Percentiles rank a stretch among this genome's conserved stretches.
Conservation (phyloP, 768 basidiomycete species). For the Mycena leptocephala region DNA sequence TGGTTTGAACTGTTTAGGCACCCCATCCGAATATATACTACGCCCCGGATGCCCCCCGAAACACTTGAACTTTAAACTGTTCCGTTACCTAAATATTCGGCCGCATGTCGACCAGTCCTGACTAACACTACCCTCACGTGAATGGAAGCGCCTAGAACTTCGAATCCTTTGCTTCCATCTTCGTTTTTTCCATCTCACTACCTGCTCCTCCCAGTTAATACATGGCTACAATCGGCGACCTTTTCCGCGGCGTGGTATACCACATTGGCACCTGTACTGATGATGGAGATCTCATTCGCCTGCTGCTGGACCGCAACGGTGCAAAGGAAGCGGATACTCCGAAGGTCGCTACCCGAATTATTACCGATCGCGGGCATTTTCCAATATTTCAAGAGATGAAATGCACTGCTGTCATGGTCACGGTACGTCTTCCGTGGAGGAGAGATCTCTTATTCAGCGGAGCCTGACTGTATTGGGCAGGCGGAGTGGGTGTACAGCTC, state of each 20-base stretch:
- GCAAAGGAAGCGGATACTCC: not conserved
- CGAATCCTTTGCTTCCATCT: too few species aligned
- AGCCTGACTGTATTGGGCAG: not conserved
- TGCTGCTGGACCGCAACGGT: not conserved
- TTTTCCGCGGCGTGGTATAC: not conserved
- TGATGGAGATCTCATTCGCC: not conserved
- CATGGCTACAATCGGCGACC: not conserved
- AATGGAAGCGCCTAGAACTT: too few species aligned
- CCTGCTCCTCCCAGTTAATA: not conserved
- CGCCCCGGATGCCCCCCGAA: too few species aligned
- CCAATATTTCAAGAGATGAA: not conserved
- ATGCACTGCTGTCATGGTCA: not conserved
- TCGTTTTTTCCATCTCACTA: not conserved
- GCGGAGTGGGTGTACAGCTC: conserved; percentile 15
- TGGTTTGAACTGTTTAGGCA: too few species aligned
- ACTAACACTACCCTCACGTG: too few species aligned
- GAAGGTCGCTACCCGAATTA: not conserved
- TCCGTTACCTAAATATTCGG: too few species aligned
- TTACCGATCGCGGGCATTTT: not conserved
- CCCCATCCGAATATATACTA: too few species aligned
- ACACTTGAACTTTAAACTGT: too few species aligned
- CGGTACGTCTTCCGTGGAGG: not conserved
- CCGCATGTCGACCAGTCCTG: too few species aligned
- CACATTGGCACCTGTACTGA: not conserved
- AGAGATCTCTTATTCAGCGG: too few species aligned